phyloP scores from a whole-genome alignment of 2,329 filamentous ascomycete genomes.

The Ophiostoma montium region DNA sequence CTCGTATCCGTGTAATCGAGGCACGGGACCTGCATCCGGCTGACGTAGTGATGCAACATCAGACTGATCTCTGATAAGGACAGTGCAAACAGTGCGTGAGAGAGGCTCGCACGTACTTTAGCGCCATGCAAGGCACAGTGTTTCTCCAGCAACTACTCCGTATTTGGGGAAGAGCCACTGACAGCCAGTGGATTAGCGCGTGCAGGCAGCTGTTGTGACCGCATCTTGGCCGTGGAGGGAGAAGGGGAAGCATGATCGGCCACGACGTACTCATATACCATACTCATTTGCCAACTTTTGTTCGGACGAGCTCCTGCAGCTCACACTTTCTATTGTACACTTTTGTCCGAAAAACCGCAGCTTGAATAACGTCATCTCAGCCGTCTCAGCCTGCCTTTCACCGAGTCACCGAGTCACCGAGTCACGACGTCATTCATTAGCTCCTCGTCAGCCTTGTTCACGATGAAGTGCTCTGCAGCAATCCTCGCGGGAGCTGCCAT shows the following conservation, averaged over 20 bases:
- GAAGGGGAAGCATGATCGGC: background rate
- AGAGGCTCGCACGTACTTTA: background rate
- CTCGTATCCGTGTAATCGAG: no score
- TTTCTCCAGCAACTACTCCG: slow-evolving; percentile 10
- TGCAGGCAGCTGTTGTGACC: slow-evolving; percentile 2
- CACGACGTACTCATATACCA: background rate
- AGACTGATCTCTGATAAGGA: no score
- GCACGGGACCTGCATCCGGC: no score
- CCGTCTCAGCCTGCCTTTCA: background rate
- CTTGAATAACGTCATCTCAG: background rate
- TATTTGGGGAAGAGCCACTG: background rate
- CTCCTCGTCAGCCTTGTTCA: background rate
- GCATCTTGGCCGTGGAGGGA: background rate
- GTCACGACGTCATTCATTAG: background rate
- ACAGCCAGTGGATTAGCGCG: slow-evolving; percentile 1
- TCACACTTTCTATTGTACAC: background rate
- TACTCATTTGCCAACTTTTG: no score
- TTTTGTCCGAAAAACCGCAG: background rate
- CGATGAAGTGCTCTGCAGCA: slow-evolving; percentile 13
- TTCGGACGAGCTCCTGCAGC: background rate
- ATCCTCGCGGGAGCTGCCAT: slow-evolving; percentile 18
- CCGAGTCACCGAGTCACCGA: background rate
- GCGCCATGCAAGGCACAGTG: slow-evolving; percentile 1
- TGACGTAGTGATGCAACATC: no score
- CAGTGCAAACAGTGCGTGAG: background rate